These are phyloP conservation scores for Acanthamoeba castellanii DNA, from an alignment of 208 protist species.

Conservation along the genomic window DNA sequence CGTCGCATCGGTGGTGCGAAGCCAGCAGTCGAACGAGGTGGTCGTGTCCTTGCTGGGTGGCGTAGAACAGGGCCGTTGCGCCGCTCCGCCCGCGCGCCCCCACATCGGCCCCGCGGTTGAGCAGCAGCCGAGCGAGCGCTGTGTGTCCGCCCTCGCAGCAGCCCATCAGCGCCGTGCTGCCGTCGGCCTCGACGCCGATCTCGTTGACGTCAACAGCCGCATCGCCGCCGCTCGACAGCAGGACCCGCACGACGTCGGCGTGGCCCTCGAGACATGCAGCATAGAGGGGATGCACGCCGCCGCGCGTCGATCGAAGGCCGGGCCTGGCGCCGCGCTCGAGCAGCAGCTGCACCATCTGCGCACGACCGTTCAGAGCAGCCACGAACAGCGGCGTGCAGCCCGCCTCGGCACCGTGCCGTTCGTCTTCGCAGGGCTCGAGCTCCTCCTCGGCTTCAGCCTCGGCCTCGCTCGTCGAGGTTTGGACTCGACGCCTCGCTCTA, in stretches of 20 bases:
- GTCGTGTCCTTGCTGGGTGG: not conserved
- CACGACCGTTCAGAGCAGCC: not conserved
- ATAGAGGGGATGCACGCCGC: not conserved
- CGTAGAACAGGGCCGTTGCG: not conserved
- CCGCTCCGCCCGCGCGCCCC: not conserved
- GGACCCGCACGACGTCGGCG: not conserved
- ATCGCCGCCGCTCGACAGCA: not conserved
- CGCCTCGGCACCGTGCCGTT: not conserved
- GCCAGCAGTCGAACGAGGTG: not conserved
- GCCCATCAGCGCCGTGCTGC: not conserved
- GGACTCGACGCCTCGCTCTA: too few relatives aligned
- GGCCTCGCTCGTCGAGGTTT: too few relatives aligned
- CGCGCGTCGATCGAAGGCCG: not conserved
- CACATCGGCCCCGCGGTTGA: not conserved
- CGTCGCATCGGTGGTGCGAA: not conserved
- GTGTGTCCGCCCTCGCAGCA: not conserved
- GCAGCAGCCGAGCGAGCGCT: not conserved
- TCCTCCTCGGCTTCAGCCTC: not conserved
- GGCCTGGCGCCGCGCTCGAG: not conserved
- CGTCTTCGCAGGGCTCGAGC: not conserved
- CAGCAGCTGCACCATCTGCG: not conserved
- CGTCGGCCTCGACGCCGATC: not conserved
- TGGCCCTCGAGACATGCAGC: not conserved
- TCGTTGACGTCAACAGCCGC: not conserved
- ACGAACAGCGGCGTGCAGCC: conserved; percentile 17